Evolutionary conservation across 495 filamentous ascomycete species (phyloP).

Genomic region (Daldinia concentrica): DNA sequence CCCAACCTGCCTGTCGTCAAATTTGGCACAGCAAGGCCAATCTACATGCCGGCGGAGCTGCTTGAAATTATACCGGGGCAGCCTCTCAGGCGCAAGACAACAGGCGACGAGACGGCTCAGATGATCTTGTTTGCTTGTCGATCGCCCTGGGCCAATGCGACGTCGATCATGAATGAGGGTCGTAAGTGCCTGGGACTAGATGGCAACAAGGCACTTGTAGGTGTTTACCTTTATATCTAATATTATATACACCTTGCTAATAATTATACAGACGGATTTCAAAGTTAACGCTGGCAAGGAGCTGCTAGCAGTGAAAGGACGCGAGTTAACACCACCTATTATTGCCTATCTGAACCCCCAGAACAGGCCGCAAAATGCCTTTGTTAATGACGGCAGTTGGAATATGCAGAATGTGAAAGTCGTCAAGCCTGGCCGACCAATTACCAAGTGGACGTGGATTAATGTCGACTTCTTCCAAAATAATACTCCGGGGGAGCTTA

Average conservation of each 20-base stretch:
- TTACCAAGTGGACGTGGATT: conserved; percentile 49
- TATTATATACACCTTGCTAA: conserved; percentile 13
- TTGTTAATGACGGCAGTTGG: conserved; percentile 49
- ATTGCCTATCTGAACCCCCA: conserved; percentile 59
- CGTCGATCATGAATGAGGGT: conserved; percentile 68
- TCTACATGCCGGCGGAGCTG: conserved; percentile 73
- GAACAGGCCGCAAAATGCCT: conserved; percentile 13
- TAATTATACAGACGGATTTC: conserved; percentile 53
- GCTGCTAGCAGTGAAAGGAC: conserved; percentile 71
- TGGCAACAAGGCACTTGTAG: conserved; percentile 47
- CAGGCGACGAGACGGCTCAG: conserved; percentile 60
- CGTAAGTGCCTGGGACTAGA: conserved; percentile 52
- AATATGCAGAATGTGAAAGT: conserved; percentile 50
- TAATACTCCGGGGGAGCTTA: not conserved
- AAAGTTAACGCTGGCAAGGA: conserved; percentile 62
- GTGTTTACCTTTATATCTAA: not conserved
- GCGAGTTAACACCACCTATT: conserved; percentile 65
- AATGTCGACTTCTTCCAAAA: conserved; percentile 26
- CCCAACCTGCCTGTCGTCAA: conserved; percentile 72
- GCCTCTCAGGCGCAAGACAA: conserved; percentile 63
- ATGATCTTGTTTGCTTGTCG: conserved; percentile 80
- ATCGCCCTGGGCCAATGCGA: conserved; percentile 69
- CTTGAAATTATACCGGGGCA: conserved; percentile 74
- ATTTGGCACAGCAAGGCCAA: conserved; percentile 66
- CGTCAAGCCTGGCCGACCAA: conserved; percentile 40